A percentile compares a stretch with the other conserved stretches of the same genome.
phyloP scores from a whole-genome alignment of 805 yeast species.

The Teunomyces barrocoloradensis region DNA sequence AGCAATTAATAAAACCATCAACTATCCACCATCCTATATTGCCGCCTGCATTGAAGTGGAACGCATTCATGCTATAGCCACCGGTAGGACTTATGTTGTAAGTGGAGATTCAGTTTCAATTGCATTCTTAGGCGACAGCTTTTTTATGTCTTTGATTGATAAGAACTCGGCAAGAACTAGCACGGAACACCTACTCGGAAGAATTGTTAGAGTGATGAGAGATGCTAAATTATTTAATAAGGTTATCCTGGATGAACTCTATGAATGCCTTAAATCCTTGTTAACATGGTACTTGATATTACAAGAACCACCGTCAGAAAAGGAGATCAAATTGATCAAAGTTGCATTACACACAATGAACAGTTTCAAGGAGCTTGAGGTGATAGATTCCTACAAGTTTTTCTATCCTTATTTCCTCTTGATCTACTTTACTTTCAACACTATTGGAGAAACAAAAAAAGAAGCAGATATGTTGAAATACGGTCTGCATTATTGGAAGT shows the following conservation, averaged over 20 bases:
- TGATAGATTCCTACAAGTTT: neutral
- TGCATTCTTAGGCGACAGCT: slow-evolving; percentile 19
- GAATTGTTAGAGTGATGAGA: slow-evolving; percentile 15
- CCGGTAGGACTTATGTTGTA: slow-evolving; percentile 15
- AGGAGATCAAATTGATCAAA: slow-evolving; percentile 14
- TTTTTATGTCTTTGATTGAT: slow-evolving; percentile 24
- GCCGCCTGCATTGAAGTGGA: slow-evolving; percentile 14
- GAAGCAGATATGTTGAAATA: neutral
- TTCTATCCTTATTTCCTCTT: slow-evolving; percentile 19
- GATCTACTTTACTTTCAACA: slow-evolving; percentile 4
- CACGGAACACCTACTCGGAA: slow-evolving; percentile 16
- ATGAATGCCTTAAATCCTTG: slow-evolving; percentile 18
- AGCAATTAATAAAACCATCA: neutral
- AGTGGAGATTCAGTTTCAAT: slow-evolving; percentile 13
- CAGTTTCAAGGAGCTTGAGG: slow-evolving; percentile 5
- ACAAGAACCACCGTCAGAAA: slow-evolving; percentile 24
- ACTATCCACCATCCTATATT: slow-evolving; percentile 13
- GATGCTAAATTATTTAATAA: slow-evolving; percentile 8
- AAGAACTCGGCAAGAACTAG: slow-evolving; percentile 15
- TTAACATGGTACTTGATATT: slow-evolving; percentile 32
- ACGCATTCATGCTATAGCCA: slow-evolving; percentile 12
- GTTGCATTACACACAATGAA: slow-evolving; percentile 10
- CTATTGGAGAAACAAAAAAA: neutral
- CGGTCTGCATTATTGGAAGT: slow-evolving; percentile 8
- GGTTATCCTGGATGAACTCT: slow-evolving; percentile 11